Percentiles rank a stretch among this genome's conserved stretches.
These are phyloP conservation scores for Pseudognaphalium luteoalbum DNA, from an alignment of 129 eudicot genomes.

Conservation along the genomic window DNA sequence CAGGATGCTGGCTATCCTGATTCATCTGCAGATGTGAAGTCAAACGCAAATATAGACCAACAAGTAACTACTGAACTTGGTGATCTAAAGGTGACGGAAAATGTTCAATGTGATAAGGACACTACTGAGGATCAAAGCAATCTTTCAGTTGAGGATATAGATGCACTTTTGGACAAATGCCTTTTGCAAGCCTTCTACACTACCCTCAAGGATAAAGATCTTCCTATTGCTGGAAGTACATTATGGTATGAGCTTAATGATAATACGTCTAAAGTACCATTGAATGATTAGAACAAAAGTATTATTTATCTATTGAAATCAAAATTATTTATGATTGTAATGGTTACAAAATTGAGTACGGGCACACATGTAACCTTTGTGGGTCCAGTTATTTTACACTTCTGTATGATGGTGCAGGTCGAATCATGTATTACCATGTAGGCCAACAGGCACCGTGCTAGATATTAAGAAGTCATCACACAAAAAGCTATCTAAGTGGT, in stretches of 20 bases:
- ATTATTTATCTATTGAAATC: background rate
- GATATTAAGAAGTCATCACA: constrained; percentile 86
- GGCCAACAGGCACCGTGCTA: constrained; percentile 75
- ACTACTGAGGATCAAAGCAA: constrained; percentile 51
- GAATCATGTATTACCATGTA: constrained; percentile 81
- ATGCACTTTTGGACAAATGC: constrained; percentile 74
- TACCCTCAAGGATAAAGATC: constrained; percentile 88
- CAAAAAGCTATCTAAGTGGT: constrained; percentile 95
- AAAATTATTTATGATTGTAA: background rate
- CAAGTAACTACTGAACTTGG: constrained; percentile 47
- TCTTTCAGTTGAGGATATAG: constrained; percentile 66
- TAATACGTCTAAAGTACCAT: background rate
- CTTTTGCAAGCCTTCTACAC: constrained; percentile 92
- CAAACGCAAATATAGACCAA: constrained; percentile 29
- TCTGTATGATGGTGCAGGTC: constrained; percentile 53
- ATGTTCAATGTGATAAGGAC: constrained; percentile 36
- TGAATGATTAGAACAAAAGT: background rate
- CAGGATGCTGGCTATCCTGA: constrained; percentile 35
- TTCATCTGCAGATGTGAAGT: constrained; percentile 28
- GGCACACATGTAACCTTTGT: background rate
- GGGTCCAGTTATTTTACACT: background rate
- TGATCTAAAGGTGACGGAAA: constrained; percentile 53
- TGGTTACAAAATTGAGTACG: background rate
- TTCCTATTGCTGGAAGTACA: constrained; percentile 94
- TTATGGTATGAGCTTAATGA: constrained; percentile 59